Evolutionary conservation across 768 basidiomycete genomes (phyloP).

Genomic region (Boletus coccyginus): DNA sequence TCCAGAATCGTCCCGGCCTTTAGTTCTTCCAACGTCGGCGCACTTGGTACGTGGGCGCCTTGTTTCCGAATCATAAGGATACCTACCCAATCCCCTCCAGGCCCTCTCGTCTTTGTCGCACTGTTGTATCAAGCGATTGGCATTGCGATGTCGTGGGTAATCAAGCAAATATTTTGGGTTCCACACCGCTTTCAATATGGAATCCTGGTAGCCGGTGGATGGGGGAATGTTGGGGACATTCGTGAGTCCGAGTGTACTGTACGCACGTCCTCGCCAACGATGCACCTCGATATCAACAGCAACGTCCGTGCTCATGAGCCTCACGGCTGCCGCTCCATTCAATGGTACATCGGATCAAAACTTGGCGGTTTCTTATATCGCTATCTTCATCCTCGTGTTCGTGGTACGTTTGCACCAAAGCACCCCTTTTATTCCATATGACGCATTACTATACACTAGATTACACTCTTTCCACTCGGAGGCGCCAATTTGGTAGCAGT

Average conservation of each 20-base stretch:
- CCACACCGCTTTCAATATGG: constrained; percentile 76
- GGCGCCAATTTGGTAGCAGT: constrained; percentile 51
- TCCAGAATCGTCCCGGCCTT: constrained; percentile 72
- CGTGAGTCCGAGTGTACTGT: constrained; percentile 40
- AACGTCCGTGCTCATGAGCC: constrained; percentile 60
- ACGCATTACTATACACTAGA: constrained; percentile 28
- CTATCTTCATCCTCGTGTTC: constrained; percentile 59
- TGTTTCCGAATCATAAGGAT: background rate
- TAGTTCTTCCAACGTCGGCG: constrained; percentile 50
- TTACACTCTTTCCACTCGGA: constrained; percentile 66
- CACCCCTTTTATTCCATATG: background rate
- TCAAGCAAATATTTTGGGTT: constrained; percentile 69
- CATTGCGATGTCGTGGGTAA: constrained; percentile 48
- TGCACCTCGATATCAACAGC: constrained; percentile 38
- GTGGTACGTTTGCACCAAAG: constrained; percentile 37
- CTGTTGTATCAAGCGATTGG: constrained; percentile 59
- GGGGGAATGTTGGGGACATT: constrained; percentile 69
- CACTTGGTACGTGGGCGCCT: constrained; percentile 43
- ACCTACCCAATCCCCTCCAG: constrained; percentile 29
- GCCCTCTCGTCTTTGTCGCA: constrained; percentile 62
- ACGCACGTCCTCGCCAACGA: background rate
- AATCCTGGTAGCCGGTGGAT: constrained; percentile 64
- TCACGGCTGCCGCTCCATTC: constrained; percentile 63
- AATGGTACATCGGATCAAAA: constrained; percentile 53
- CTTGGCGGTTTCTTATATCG: constrained; percentile 64